Evolutionary conservation across 2,329 filamentous ascomycete genomes (phyloP).

Genomic region (Apiospora hydei): DNA sequence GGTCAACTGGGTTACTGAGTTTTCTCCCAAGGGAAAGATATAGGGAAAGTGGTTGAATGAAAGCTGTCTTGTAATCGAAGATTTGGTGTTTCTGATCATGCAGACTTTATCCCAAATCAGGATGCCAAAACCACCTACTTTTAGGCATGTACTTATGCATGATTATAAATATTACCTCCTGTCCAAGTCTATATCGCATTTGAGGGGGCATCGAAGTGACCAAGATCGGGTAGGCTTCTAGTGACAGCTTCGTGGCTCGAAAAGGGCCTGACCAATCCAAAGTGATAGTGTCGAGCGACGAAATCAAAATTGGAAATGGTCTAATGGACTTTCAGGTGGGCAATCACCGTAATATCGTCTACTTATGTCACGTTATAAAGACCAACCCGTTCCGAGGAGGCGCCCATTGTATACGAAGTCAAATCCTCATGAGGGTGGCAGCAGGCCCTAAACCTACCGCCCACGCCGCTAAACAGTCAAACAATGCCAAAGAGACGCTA

Average conservation of each 20-base stretch:
- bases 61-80: background rate
- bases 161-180: background rate
- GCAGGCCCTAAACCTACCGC: too few relatives aligned
- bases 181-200: background rate
- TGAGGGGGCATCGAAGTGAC: background rate
- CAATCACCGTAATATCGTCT: background rate
- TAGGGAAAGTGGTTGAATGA: too few relatives aligned
- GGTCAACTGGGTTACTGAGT: background rate
- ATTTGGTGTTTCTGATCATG: background rate
- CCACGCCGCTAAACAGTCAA: too few relatives aligned
- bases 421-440: too few relatives aligned
- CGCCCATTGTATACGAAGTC: too few relatives aligned
- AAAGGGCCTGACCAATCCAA: background rate
- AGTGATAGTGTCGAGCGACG: background rate
- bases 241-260: background rate
- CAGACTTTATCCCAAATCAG: background rate
- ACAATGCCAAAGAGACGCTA: too few relatives aligned
- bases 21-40: background rate
- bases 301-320: background rate
- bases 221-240: background rate
- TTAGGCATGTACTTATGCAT: background rate
- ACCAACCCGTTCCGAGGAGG: too few relatives aligned
- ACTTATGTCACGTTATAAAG: background rate
- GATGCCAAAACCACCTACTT: background rate
- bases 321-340: background rate